phyloP scores from a whole-genome alignment of 495 filamentous ascomycete species.

The Entonaema liquescens region DNA sequence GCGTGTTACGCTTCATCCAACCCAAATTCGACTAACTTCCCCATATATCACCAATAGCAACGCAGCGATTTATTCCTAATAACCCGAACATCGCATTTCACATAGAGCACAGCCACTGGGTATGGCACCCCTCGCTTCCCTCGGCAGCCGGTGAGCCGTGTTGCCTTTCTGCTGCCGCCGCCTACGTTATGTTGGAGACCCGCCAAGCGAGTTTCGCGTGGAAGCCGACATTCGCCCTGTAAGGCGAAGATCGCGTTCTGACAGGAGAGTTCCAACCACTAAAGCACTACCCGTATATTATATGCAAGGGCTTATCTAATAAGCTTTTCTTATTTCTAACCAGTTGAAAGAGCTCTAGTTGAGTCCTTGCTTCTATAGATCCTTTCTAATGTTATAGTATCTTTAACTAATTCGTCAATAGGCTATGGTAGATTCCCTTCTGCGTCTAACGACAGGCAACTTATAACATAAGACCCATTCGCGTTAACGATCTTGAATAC shows the following conservation, averaged over 20 bases:
- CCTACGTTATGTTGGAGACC: slow-evolving; percentile 1
- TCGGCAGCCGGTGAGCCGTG: slow-evolving; percentile 3
- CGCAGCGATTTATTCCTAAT: not conserved
- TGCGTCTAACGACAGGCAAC: too few relatives aligned
- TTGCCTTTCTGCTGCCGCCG: not conserved
- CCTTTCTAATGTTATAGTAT: not conserved
- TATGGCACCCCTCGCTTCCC: slow-evolving; percentile 4
- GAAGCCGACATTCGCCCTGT: slow-evolving; percentile 29
- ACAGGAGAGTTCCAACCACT: not conserved
- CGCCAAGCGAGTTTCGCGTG: slow-evolving; percentile 26
- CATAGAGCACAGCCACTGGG: slow-evolving; percentile 9
- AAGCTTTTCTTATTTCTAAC: not conserved
- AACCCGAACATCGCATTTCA: slow-evolving; percentile 24
- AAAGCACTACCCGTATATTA: not conserved
- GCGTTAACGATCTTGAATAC: too few relatives aligned
- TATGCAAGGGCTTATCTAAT: not conserved
- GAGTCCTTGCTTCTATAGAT: not conserved
- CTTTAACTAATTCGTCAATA: too few relatives aligned
- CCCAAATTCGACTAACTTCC: slow-evolving; percentile 2
- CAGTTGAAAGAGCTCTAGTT: not conserved
- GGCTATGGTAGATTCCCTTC: too few relatives aligned
- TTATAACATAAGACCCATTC: too few relatives aligned
- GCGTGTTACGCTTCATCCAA: slow-evolving; percentile 4
- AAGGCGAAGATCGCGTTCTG: slow-evolving; percentile 22
- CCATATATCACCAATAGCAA: slow-evolving; percentile 20